Base-by-base conservation (phyloP, 805 yeast species). In the Alloascoidea hylecoeti region DNA sequence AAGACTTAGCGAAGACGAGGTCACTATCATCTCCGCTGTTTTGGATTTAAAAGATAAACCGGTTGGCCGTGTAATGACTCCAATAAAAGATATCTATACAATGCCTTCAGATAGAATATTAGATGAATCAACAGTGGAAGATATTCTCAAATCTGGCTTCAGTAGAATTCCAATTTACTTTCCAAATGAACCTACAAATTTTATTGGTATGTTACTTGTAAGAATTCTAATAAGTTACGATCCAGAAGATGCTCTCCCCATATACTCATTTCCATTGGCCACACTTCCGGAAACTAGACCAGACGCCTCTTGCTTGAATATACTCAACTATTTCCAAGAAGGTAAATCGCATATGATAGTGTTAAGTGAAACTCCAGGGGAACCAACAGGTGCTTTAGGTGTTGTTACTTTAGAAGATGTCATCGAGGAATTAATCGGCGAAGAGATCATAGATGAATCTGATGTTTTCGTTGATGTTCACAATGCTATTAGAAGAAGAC, bases 271-370 rank as follows among this genome's bases (percentile, higher is more conserved):
- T 61, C 92, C 92, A 12, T 63, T 81, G 50, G 89, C 89, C 3
- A 81, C 92, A 0, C 63, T 81, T 36, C 92, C 92, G 0, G 92
- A 81, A 56, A 81, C 92, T 0, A 73, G 76, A 1, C 70, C 74
- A 17, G 76, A 72, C 37, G 80, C 89, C 3, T 78, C 88, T 3
- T 81, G 92, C 54, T 64, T 81, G 52, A 81, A 81, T 53, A 79
- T 81, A 43, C 61, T 81, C 51, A 81, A 81, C 53, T 81, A 81
- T 55, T 81, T 81, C 62, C 92, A 81, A 54, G 89, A 80, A 53
- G 92, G 92, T 44, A 80, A 78, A 51, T 75, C 85, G 0, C 92
- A 81, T 56, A 81, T 81, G 92, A 81, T 82, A 49, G 74, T 81
- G 23, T 86, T 81, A 9, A 70, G 80, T 48, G 75, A 72, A 39